phyloP scores from a whole-genome alignment of 148 eudicot species.

The Silene uniflora region DNA sequence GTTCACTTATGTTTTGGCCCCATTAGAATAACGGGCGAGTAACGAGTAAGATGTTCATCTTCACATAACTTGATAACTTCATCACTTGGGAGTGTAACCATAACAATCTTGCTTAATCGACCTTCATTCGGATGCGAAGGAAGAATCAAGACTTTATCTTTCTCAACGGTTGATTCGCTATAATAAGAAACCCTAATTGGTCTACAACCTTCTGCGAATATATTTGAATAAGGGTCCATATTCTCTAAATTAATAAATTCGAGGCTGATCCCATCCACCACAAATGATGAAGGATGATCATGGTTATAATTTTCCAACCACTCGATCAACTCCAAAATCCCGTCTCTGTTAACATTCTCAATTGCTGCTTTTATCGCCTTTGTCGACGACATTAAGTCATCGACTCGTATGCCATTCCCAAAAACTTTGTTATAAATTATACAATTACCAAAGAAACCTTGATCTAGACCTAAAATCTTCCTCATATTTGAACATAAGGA shows the following conservation, averaged over 20 bases:
- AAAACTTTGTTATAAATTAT: constrained; percentile 42
- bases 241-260: constrained; percentile 43
- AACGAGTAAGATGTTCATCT: constrained; percentile 35
- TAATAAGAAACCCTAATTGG: constrained; percentile 39
- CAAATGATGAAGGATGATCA: constrained; percentile 16
- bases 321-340: constrained; percentile 42
- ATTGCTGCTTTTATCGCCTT: constrained; percentile 37
- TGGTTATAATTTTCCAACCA: constrained; percentile 38
- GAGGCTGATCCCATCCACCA: constrained; percentile 27
- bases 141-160: constrained; percentile 43
- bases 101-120: constrained; percentile 33
- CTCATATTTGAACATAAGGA: constrained; percentile 51
- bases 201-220: constrained; percentile 28
- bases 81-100: constrained; percentile 41
- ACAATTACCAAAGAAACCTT: constrained; percentile 68
- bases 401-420: constrained; percentile 23
- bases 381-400: constrained; percentile 31
- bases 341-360: constrained; percentile 29
- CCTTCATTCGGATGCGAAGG: constrained; percentile 37
- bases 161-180: constrained; percentile 32
- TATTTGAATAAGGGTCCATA: constrained; percentile 28
- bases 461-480: constrained; percentile 41
- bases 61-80: constrained; percentile 42
- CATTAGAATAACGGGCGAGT: constrained; percentile 43
- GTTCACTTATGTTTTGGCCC: constrained; percentile 7